These are phyloP conservation scores for Mycena sp. DNA, from an alignment of 1,284 basidiomycete species.

Conservation along the genomic window DNA sequence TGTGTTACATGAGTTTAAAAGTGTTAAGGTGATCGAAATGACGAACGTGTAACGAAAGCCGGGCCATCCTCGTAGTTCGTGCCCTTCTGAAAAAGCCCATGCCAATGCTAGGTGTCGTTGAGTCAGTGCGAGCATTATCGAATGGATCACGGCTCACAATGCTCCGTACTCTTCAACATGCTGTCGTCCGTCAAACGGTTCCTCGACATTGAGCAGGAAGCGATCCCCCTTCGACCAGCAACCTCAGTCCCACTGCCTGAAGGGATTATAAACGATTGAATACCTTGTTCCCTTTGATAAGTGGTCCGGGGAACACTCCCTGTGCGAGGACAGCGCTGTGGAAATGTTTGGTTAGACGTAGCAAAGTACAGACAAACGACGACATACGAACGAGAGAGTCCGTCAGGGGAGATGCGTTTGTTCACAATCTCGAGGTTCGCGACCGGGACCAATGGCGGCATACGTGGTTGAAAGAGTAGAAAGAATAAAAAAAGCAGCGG, in stretches of 20 bases:
- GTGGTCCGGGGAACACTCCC: conserved; percentile 32
- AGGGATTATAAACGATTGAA: background rate
- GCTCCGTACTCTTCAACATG: conserved; percentile 25
- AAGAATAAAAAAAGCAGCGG: conserved; percentile 7
- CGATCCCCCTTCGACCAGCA: conserved; percentile 4
- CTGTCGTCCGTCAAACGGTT: conserved; percentile 20
- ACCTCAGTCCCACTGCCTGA: background rate
- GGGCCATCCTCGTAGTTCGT: conserved; percentile 22
- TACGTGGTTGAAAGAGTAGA: background rate
- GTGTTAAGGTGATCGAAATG: background rate
- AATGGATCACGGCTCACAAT: conserved; percentile 10
- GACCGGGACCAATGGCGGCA: conserved; percentile 26
- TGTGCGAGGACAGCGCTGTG: conserved; percentile 33
- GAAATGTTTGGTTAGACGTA: background rate
- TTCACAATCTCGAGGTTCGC: conserved; percentile 28
- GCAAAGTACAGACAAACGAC: background rate
- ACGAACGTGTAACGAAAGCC: conserved; percentile 26
- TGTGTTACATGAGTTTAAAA: conserved; percentile 20
- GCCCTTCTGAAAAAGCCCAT: conserved; percentile 24
- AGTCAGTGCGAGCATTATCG: background rate
- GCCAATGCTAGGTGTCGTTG: conserved; percentile 22
- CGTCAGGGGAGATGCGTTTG: conserved; percentile 30
- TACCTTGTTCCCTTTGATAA: conserved; percentile 27
- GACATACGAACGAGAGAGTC: conserved; percentile 25
- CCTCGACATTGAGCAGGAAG: conserved; percentile 22